Evolutionary conservation across 805 yeast species (phyloP), one percentile per base, ranked within the genome.

Genomic region (Cyberlindnera mycetangii): DNA sequence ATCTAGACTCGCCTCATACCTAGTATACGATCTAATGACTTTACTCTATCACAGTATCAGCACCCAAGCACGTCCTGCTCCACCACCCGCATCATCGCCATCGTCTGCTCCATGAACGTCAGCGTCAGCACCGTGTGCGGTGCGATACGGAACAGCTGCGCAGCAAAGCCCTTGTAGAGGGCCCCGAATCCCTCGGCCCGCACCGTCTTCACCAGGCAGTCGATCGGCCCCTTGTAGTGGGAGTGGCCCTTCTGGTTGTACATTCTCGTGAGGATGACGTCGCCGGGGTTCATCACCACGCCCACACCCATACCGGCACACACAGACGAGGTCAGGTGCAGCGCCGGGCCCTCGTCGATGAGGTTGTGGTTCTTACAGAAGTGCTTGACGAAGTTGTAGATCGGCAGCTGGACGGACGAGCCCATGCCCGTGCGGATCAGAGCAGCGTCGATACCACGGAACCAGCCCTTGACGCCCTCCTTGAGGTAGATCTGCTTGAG

Each of bases 271-370:
- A 93, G 72, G 41, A 93, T 76, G 36, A 93, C 98, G 66, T 93
- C 99, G 79, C 96, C 89, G 14, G 99, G 98, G 64, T 90, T 93
- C 97, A 93, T 92, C 25, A 88, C 96, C 17, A 90, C 72, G 41
- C 95, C 90, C 25, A 93, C 98, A 55, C 96, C 97, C 32, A 89
- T 62, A 36, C 99, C 99, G 7, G 97, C 83, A 51, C 76, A 68
- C 1, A 90, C 79, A 34, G 89, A 79, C 1, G 96, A 79, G 10
- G 75, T 59, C 50, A 92, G 72, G 63, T 89, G 96, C 48, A 86
- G 68, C 2, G 74, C 71, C 2, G 90, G 75, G 25, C 90, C 88
- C 32, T 84, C 85, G 5, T 64, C 62, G 46, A 83, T 70, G 15
- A 82, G 28, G 22, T 77, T 70, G 55, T 80, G 62, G 16, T 73